Conservation (phyloP, 768 basidiomycete genomes). For the Boletus fagicola region DNA sequence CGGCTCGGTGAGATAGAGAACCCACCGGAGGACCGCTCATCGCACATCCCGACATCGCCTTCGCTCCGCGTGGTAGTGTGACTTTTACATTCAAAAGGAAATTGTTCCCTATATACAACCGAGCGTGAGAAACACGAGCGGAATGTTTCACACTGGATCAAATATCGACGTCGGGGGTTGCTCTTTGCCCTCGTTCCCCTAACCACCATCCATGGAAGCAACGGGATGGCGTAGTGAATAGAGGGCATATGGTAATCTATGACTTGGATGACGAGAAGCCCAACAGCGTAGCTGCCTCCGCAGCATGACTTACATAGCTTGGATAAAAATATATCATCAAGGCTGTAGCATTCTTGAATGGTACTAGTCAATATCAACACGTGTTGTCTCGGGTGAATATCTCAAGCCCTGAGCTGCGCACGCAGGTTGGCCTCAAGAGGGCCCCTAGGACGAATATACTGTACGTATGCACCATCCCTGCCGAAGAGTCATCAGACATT, state of each 20-base stretch:
- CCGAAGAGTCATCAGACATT: not conserved
- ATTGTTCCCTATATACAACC: constrained; percentile 23
- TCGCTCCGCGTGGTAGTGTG: not conserved
- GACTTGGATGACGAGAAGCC: not conserved
- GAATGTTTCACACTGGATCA: constrained; percentile 19
- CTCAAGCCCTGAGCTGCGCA: constrained; percentile 73
- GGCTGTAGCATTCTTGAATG: constrained; percentile 20
- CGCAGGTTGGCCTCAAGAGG: constrained; percentile 82
- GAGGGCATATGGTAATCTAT: constrained; percentile 39
- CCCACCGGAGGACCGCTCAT: not conserved
- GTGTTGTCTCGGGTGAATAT: constrained; percentile 4
- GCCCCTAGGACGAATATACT: constrained; percentile 90
- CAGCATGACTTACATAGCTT: constrained; percentile 6
- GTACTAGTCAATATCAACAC: constrained; percentile 16
- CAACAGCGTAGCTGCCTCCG: not conserved
- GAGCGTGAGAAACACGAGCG: constrained; percentile 13
- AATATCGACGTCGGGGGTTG: constrained; percentile 24
- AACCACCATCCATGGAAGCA: constrained; percentile 52
- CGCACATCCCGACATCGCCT: not conserved
- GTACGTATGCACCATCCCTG: constrained; percentile 88
- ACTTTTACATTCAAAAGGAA: constrained; percentile 4
- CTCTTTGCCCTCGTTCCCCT: constrained; percentile 86
- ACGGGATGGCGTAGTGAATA: constrained; percentile 75
- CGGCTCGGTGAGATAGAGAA: not conserved
- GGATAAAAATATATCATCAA: constrained; percentile 14